phyloP scores from a whole-genome alignment of 2,329 filamentous ascomycete species.

The Cordyceps pruinosa region DNA sequence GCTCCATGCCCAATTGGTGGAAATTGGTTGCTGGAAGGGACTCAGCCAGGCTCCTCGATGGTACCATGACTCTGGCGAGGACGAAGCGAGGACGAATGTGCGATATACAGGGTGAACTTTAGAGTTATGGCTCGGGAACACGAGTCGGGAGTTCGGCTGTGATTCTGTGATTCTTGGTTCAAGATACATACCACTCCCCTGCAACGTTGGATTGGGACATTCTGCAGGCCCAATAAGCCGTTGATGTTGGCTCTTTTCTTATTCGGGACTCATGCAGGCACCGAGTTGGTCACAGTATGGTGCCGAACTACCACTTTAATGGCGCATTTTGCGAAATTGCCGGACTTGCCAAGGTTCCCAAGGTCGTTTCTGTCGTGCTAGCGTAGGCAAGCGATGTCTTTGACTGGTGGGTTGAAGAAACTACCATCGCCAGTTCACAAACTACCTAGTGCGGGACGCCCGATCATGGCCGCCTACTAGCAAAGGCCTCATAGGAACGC shows the following conservation, averaged over 20 bases:
- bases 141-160: neutral
- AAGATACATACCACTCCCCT: too few relatives aligned
- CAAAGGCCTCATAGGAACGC: neutral
- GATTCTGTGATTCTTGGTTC: neutral
- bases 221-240: neutral
- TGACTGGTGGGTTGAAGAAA: neutral
- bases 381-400: neutral
- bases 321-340: neutral
- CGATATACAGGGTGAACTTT: neutral
- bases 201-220: neutral
- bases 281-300: neutral
- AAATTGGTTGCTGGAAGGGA: neutral
- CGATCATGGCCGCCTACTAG: neutral
- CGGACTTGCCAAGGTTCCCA: neutral
- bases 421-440: neutral
- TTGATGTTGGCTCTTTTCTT: neutral
- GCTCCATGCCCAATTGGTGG: slow-evolving; percentile 4
- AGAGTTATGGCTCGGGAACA: neutral
- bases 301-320: neutral
- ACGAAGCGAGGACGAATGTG: neutral
- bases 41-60: neutral
- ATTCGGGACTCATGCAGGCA: neutral
- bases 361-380: neutral
- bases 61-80: neutral
- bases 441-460: neutral